These are phyloP conservation scores for Diaporthe caulivora DNA, from an alignment of 2,329 filamentous ascomycete species.

Conservation along the genomic window DNA sequence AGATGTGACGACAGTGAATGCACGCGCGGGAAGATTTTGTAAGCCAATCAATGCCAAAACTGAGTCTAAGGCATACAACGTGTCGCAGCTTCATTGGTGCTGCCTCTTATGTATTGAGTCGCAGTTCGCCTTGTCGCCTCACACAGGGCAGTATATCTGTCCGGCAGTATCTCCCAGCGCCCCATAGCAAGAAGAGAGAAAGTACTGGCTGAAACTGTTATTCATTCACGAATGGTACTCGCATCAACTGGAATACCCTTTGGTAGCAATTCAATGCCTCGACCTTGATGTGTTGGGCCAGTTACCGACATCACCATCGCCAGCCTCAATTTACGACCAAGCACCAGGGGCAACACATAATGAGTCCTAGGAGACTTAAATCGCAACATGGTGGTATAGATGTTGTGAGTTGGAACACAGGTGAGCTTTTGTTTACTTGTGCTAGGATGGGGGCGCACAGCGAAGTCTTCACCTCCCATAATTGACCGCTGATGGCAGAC, in stretches of 20 bases:
- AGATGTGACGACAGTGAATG: too few relatives aligned
- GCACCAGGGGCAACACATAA: background rate
- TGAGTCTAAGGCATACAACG: background rate
- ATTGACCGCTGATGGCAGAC: background rate
- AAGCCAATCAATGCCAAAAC: too few relatives aligned
- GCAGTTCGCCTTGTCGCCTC: background rate
- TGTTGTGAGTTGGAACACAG: background rate
- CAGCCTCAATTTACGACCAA: background rate
- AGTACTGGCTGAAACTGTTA: background rate
- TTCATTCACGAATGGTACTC: background rate
- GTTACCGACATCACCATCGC: too few relatives aligned
- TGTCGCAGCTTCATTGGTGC: background rate
- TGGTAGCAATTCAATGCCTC: background rate
- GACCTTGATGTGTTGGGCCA: background rate
- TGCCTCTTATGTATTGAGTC: background rate
- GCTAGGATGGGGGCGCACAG: too few relatives aligned
- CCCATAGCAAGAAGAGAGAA: background rate
- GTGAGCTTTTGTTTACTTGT: background rate
- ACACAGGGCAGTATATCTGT: background rate
- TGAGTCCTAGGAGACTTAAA: background rate
- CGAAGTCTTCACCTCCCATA: background rate
- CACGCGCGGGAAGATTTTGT: too few relatives aligned
- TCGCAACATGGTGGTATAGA: background rate
- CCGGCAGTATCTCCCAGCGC: background rate
- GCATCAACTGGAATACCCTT: background rate